Percentiles rank a stretch among this genome's conserved stretches.
Conservation (phyloP, 2,329 filamentous ascomycete genomes). For the Talaromyces sp. region DNA sequence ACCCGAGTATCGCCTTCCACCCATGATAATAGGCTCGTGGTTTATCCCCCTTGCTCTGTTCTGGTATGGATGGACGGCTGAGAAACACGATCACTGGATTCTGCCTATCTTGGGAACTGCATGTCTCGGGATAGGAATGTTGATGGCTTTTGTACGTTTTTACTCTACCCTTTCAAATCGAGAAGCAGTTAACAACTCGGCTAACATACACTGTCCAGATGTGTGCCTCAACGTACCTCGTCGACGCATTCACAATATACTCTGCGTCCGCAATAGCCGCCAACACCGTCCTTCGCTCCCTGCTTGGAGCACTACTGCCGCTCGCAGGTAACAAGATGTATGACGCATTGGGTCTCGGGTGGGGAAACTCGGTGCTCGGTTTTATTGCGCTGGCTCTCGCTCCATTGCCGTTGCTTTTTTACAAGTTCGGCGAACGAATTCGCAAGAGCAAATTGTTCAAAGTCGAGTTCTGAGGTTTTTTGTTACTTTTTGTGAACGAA, state of each 20-base stretch:
- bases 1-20: slow-evolving; percentile 47
- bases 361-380: slow-evolving; percentile 51
- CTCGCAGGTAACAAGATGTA: slow-evolving; percentile 54
- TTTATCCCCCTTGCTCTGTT: slow-evolving; percentile 52
- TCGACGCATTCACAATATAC: slow-evolving; percentile 48
- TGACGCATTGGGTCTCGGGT: slow-evolving; percentile 39
- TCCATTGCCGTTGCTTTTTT: slow-evolving; percentile 32
- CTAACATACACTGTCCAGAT: slow-evolving; percentile 26
- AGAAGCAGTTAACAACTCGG: neutral
- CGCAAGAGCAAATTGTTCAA: slow-evolving; percentile 20
- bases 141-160: slow-evolving; percentile 44
- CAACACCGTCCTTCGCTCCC: slow-evolving; percentile 49
- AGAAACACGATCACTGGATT: slow-evolving; percentile 52
- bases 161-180: neutral
- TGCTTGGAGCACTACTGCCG: slow-evolving; percentile 55
- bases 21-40: slow-evolving; percentile 51
- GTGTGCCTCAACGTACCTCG: slow-evolving; percentile 55
- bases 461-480: neutral
- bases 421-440: slow-evolving; percentile 29
- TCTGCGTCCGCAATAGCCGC: slow-evolving; percentile 49
- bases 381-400: slow-evolving; percentile 49
- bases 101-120: slow-evolving; percentile 55
- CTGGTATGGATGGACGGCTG: slow-evolving; percentile 54
- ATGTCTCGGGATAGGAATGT: slow-evolving; percentile 50
- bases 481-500: neutral